Percentiles rank a stretch among this genome's conserved stretches.
Evolutionary conservation across 257 asterid species (phyloP).

Genomic region (Lantana camara): DNA sequence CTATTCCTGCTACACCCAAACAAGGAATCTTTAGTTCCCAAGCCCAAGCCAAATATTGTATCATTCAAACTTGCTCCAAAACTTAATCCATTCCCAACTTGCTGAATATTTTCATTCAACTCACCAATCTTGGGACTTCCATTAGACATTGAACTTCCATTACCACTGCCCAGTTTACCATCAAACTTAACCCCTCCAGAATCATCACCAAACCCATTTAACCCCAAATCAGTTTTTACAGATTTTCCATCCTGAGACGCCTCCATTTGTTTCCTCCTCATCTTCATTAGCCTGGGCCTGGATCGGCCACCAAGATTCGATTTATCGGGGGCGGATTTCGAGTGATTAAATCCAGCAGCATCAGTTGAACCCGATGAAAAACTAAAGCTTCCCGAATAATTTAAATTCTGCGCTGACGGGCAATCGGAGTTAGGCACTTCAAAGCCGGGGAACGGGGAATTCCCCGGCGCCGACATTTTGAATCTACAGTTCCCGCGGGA

Average conservation of each 20-base stretch:
- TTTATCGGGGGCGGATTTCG: slow-evolving; percentile 32
- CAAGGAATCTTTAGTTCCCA: slow-evolving; percentile 24
- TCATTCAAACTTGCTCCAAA: slow-evolving; percentile 28
- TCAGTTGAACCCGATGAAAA: slow-evolving; percentile 31
- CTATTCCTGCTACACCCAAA: slow-evolving; percentile 30
- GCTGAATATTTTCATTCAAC: slow-evolving; percentile 19
- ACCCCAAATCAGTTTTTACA: slow-evolving; percentile 35
- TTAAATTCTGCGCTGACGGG: slow-evolving; percentile 15
- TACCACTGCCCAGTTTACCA: slow-evolving; percentile 26
- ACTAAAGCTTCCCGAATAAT: slow-evolving; percentile 26
- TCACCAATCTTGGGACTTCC: slow-evolving; percentile 28
- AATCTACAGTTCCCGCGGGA: slow-evolving; percentile 25
- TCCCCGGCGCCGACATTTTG: slow-evolving; percentile 42
- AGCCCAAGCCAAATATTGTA: slow-evolving; percentile 24
- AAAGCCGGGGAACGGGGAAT: slow-evolving; percentile 24
- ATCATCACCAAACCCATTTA: slow-evolving; percentile 36
- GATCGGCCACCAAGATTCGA: slow-evolving; percentile 39
- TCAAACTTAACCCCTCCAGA: slow-evolving; percentile 26
- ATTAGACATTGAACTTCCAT: slow-evolving; percentile 26
- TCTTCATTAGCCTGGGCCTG: slow-evolving; percentile 60
- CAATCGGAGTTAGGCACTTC: slow-evolving; percentile 37
- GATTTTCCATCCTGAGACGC: slow-evolving; percentile 30
- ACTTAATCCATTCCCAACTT: slow-evolving; percentile 25
- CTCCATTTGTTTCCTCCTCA: slow-evolving; percentile 50
- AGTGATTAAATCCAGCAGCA: slow-evolving; percentile 35